Evolutionary conservation across 768 basidiomycete species (phyloP).

Genomic region (Polyporus arcularius): DNA sequence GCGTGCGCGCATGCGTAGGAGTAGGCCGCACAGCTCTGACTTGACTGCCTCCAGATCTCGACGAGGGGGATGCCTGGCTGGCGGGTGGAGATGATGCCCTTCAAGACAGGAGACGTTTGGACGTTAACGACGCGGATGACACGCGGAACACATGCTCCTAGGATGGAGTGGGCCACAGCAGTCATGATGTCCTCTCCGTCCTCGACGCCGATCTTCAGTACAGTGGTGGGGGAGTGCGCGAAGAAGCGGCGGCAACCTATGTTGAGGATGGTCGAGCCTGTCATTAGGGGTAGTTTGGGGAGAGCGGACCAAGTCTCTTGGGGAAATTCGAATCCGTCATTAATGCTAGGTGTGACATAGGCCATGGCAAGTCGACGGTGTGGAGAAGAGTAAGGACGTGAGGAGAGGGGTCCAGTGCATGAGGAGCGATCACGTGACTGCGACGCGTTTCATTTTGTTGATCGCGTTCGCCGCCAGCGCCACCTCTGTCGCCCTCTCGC

Average conservation of each 20-base stretch:
- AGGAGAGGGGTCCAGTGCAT: too few species aligned
- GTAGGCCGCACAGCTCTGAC: not conserved
- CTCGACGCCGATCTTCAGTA: not conserved
- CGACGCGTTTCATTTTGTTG: slow-evolving; percentile 1
- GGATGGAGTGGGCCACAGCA: not conserved
- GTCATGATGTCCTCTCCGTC: slow-evolving; percentile 1
- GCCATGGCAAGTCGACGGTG: too few species aligned
- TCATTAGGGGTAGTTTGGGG: not conserved
- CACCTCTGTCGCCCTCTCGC: not conserved
- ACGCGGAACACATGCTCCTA: not conserved
- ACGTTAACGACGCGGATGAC: not conserved
- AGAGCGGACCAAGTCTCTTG: not conserved
- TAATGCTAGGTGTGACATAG: too few species aligned
- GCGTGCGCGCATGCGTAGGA: not conserved
- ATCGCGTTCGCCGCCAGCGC: not conserved
- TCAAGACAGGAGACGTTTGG: not conserved
- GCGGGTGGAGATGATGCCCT: not conserved
- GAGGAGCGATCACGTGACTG: not conserved
- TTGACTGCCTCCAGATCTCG: not conserved
- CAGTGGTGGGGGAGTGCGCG: not conserved
- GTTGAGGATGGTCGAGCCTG: not conserved
- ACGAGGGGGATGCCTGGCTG: not conserved
- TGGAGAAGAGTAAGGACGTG: too few species aligned
- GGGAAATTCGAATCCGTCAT: not conserved
- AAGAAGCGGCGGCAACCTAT: not conserved